These are phyloP conservation scores for Picochlorum sp. DNA, from an alignment of 139 green algal species.

Conservation along the genomic window DNA sequence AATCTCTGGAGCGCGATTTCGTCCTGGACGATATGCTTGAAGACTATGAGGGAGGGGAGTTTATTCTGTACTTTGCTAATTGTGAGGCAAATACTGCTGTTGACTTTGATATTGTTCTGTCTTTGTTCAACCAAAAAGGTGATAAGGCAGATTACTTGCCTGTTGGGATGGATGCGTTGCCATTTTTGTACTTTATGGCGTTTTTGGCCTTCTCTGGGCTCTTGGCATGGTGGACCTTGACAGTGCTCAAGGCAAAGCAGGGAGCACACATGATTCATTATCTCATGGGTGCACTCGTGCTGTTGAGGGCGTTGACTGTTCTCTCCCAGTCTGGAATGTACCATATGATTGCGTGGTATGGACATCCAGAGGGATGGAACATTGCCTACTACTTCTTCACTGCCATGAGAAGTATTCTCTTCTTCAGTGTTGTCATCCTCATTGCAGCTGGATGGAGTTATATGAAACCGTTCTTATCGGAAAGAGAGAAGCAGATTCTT, in stretches of 20 bases:
- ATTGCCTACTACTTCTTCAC: slow-evolving; percentile 95
- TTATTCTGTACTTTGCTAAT: slow-evolving; percentile 85
- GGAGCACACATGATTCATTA: slow-evolving; percentile 78
- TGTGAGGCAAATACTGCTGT: slow-evolving; percentile 65
- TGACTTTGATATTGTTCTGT: slow-evolving; percentile 55
- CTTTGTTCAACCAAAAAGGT: slow-evolving; percentile 73
- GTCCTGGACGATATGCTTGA: slow-evolving; percentile 21
- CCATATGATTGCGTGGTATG: slow-evolving; percentile 65
- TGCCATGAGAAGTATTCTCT: slow-evolving; percentile 79
- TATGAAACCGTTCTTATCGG: slow-evolving; percentile 88
- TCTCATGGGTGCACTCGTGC: slow-evolving; percentile 80
- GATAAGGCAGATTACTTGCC: slow-evolving; percentile 77
- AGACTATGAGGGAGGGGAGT: slow-evolving; percentile 44
- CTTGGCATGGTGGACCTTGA: slow-evolving; percentile 50
- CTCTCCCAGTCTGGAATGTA: slow-evolving; percentile 54
- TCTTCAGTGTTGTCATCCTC: slow-evolving; percentile 89
- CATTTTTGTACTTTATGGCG: slow-evolving; percentile 81
- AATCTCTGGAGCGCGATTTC: slow-evolving; percentile 10
- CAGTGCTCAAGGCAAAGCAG: slow-evolving; percentile 37
- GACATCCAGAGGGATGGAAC: slow-evolving; percentile 87
- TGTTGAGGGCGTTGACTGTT: slow-evolving; percentile 82
- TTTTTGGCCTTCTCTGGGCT: slow-evolving; percentile 66
- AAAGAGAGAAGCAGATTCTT: slow-evolving; percentile 80
- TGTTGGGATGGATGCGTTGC: slow-evolving; percentile 77
- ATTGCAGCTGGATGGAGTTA: slow-evolving; percentile 81